Evolutionary conservation across 2,329 filamentous ascomycete species (phyloP), one percentile per base, ranked within the genome.

Genomic region (Talaromyces sp.): DNA sequence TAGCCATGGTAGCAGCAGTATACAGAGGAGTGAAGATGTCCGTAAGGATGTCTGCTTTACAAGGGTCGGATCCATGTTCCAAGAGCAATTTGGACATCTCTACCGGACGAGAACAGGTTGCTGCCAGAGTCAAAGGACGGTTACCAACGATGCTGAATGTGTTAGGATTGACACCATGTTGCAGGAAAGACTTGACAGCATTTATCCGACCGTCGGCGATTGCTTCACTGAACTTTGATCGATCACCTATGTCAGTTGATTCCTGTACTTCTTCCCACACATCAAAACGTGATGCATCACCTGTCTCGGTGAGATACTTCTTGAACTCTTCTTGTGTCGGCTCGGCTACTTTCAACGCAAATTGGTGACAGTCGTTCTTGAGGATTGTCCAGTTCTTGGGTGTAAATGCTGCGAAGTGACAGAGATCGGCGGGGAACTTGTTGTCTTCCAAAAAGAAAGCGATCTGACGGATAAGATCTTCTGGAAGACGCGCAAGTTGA

Each of bases 1-100:
- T 33, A 35, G 54, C 56, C 33, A 52, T 41, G 17, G 2, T 41
- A 3, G 62, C 62, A 35, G 62, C 62, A 11, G 15, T n/a, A 47
- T 59, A 64, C 33, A 64, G 4, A 45, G 62, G 56, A 7, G 41
- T 60, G 22, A 35, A 39, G 11, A 43, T 45, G 2, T 10, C 5
- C 8, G 19, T 19, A 33, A 37, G 17, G n/a, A 61, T 3, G 25
- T 54, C 39, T 35, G 35, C n/a, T 50, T 50, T 50, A 6, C 17
- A 52, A 33, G 54, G 64, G 43, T 63, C 27, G 9, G 64, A 35
- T 4, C 64, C 64, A 19, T 56, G 22, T 17, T 45, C 19, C 43
- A 66, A 49, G 19, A 66, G 45, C 22, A 66, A 27, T 41, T 63
- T 5, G 50, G 50, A 35, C 64, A 66, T 66, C 37, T 25, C 60